Percentiles rank a stretch among this genome's conserved stretches.
These are phyloP conservation scores for Clavispora phyllophila DNA, from an alignment of 805 yeast genomes.

Conservation along the genomic window DNA sequence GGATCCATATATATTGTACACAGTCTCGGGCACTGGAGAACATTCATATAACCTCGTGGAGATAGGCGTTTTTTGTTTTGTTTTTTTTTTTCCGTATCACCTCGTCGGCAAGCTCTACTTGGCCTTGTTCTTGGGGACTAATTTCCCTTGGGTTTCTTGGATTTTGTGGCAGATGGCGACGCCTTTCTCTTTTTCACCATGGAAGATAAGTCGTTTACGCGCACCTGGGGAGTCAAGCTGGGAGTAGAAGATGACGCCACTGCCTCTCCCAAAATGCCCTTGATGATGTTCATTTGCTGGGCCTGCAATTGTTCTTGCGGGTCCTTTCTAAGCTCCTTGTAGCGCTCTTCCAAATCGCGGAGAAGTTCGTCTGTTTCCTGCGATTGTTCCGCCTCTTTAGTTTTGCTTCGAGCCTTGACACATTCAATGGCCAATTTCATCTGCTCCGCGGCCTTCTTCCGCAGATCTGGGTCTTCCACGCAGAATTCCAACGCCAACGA, in stretches of 20 bases:
- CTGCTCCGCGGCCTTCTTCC: slow-evolving; percentile 49
- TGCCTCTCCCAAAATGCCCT: slow-evolving; percentile 53
- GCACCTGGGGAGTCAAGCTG: slow-evolving; percentile 2
- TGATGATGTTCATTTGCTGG: slow-evolving; percentile 49
- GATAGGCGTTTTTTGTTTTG: no score
- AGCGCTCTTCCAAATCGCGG: slow-evolving; percentile 51
- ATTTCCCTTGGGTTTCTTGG: slow-evolving; percentile 7
- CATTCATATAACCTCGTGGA: no score
- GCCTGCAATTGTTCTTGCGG: slow-evolving; percentile 45
- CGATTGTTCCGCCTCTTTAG: slow-evolving; percentile 39
- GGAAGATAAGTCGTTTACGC: slow-evolving; percentile 57
- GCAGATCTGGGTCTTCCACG: slow-evolving; percentile 45
- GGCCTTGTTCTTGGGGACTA: not conserved
- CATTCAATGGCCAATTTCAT: slow-evolving; percentile 47
- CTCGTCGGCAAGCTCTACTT: no score
- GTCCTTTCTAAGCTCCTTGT: slow-evolving; percentile 49
- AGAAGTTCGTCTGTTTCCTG: slow-evolving; percentile 44
- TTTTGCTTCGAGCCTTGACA: slow-evolving; percentile 35
- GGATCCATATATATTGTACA: not conserved
- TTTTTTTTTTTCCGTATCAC: no score
- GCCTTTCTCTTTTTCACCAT: slow-evolving; percentile 51
- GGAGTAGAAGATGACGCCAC: slow-evolving; percentile 9
- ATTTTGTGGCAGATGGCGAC: slow-evolving; percentile 4
- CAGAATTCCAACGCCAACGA: slow-evolving; percentile 74
- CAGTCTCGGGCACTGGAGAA: not conserved